These are phyloP conservation scores for Liriodendron chinense DNA, from an alignment of 164 flowering plant genomes.

Conservation along the genomic window DNA sequence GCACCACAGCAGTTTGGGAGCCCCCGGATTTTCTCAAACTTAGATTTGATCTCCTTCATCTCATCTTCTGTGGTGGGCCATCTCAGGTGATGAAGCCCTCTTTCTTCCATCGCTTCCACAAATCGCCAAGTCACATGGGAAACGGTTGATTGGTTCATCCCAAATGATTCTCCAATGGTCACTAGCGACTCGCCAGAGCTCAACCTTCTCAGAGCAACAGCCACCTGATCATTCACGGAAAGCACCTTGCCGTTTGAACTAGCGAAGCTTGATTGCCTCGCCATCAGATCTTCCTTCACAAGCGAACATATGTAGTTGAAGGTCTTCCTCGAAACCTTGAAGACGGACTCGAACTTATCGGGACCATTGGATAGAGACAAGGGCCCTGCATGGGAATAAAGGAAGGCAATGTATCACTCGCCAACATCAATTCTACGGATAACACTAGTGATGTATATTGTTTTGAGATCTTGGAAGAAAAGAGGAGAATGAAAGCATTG, in stretches of 20 bases:
- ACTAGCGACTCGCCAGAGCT: constrained; percentile 74
- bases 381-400: constrained; percentile 37
- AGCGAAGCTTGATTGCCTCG: constrained; percentile 39
- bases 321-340: constrained; percentile 67
- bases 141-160: constrained; percentile 69
- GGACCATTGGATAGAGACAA: constrained; percentile 38
- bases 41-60: constrained; percentile 52
- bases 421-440: background rate
- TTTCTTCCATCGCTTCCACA: constrained; percentile 80
- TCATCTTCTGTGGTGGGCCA: constrained; percentile 70
- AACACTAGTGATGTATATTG: background rate
- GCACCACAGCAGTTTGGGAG: constrained; percentile 92
- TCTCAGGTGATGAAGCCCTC: constrained; percentile 62
- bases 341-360: constrained; percentile 47
- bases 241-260: constrained; percentile 48
- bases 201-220: constrained; percentile 74
- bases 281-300: constrained; percentile 60
- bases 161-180: constrained; percentile 57
- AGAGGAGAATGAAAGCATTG: background rate
- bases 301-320: constrained; percentile 78
- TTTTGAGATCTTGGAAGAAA: no score
- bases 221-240: constrained; percentile 64
- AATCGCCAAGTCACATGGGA: constrained; percentile 84
- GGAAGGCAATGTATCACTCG: background rate
- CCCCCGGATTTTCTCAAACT: constrained; percentile 70